Conservation (phyloP, 306 rosid genomes). For the Casuarina glauca region DNA sequence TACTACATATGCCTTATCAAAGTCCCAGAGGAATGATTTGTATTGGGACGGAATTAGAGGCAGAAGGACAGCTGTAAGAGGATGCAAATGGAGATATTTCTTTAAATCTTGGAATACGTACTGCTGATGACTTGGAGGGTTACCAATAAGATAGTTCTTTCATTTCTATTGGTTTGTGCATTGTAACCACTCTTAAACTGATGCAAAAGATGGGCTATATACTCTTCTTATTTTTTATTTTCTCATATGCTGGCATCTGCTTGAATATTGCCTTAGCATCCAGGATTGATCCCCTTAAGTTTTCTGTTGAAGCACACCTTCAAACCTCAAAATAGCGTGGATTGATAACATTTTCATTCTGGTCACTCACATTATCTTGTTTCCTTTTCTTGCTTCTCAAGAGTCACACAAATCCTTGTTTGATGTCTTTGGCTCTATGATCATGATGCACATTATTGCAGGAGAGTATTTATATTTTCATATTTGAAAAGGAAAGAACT, state of each 20-base stretch:
- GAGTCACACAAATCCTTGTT: background rate
- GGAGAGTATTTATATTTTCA: background rate
- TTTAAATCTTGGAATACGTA: background rate
- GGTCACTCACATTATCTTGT: background rate
- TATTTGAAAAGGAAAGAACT: background rate
- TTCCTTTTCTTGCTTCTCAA: background rate
- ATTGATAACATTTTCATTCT: background rate
- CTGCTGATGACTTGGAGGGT: background rate
- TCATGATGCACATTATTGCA: background rate
- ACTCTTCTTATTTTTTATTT: background rate
- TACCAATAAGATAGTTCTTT: background rate
- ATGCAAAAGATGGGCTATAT: background rate
- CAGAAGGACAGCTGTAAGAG: background rate
- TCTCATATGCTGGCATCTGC: background rate
- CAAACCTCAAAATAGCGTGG: background rate
- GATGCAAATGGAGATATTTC: background rate
- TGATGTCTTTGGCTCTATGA: background rate
- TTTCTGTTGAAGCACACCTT: background rate
- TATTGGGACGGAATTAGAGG: background rate
- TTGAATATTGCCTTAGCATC: background rate
- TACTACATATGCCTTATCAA: background rate
- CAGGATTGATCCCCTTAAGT: background rate
- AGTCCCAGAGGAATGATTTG: background rate
- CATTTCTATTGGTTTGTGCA: background rate
- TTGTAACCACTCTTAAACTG: background rate